Evolutionary conservation across 2,329 filamentous ascomycete species (phyloP), one percentile per base, ranked within the genome.

Genomic region (Monosporascus sp.): DNA sequence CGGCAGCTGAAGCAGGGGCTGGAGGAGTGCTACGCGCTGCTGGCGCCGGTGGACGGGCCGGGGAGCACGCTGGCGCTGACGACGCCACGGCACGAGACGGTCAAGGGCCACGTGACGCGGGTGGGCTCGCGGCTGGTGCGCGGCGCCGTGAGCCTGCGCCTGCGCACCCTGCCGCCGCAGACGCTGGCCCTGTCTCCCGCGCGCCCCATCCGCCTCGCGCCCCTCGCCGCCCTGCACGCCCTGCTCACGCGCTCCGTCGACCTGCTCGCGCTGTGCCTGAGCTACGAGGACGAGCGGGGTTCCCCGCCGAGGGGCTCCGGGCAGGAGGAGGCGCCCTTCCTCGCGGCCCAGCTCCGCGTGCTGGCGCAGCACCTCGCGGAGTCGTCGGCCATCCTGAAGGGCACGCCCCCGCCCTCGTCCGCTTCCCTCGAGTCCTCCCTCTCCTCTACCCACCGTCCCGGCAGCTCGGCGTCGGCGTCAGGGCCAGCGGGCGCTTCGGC

Each of bases 41-140:
- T 99, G 31, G 88, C 91, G 7, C 91, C 93, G 1, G 81, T 87
- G 58, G 91, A 96, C 66, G 31, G 31, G 31, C 86, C 87, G 1
- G 91, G 91, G 8, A 92, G 87, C 63, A 99, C 93, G 1, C 82
- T 99, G 28, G 92, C 94, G 31, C 80, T 99, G 60, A 94, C 89
- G 57, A 95, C 92, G 15, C 81, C 88, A 52, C 84, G 92, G 52
- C 93, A 90, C 52, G 94, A 99, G 74, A 85, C 82, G 60, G 85
- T 97, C 58, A 99, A 99, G 71, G 94, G 94, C 18, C 89, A 91
- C 63, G 84, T 97, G 55, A 97, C 93, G 1, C 84, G 94, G 51
- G 84, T 96, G 37, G 94, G 94, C 40, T 90, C 90, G n/a, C 85
- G 88, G 50, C 87, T 99, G 58, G 87, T 96, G 58, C 96, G 96